Conservation (phyloP, 345 rosid species). For the Gossypium mustelinum region DNA sequence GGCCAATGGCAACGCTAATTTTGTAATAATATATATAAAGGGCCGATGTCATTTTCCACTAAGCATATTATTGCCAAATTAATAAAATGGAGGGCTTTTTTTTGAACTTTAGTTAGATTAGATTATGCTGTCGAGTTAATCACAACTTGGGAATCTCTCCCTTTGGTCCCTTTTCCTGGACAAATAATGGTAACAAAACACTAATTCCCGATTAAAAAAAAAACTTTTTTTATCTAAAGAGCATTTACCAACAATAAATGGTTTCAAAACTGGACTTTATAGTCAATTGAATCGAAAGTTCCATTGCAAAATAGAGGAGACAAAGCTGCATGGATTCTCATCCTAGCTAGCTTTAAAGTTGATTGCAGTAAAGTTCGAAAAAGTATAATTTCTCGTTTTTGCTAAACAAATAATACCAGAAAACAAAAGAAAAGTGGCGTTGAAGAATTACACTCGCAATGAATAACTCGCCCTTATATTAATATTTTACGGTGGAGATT, state of each 20-base stretch:
- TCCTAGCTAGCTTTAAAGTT: slow-evolving; percentile 7
- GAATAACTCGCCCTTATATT: background rate
- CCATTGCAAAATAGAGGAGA: background rate
- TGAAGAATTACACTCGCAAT: background rate
- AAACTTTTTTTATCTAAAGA: too few relatives aligned
- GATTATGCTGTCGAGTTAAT: slow-evolving; percentile 17
- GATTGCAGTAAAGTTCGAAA: background rate
- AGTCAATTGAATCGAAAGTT: slow-evolving; percentile 14
- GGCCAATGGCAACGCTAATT: background rate
- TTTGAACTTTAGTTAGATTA: slow-evolving; percentile 11
- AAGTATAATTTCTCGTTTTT: background rate
- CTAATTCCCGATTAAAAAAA: too few relatives aligned
- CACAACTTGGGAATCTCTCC: slow-evolving; percentile 24
- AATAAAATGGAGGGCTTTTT: too few relatives aligned
- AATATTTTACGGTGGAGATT: slow-evolving; percentile 6
- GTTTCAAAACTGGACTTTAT: background rate
- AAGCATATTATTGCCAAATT: background rate
- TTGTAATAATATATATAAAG: background rate
- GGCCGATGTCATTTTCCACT: slow-evolving; percentile 44
- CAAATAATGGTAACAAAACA: too few relatives aligned
- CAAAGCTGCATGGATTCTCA: background rate
- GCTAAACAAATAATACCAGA: background rate
- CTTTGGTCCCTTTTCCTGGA: slow-evolving; percentile 13
- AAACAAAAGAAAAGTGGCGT: background rate
- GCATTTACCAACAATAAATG: too few relatives aligned